Base-by-base conservation (phyloP, 164 flowering plant genomes). In the Macadamia tetraphylla region DNA sequence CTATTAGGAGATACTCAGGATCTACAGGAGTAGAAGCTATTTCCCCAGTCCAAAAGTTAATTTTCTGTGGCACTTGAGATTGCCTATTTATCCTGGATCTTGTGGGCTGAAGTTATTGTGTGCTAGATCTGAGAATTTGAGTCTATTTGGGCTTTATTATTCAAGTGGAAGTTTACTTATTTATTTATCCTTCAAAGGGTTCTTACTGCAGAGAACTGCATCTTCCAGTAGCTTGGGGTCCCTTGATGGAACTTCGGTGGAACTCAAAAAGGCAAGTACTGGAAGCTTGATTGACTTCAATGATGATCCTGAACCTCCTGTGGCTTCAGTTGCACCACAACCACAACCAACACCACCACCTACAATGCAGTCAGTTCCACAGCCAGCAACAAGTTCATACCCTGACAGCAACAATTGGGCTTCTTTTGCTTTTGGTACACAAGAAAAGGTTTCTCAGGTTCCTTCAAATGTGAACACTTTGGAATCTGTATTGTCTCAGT, bases 191-290 rank as follows among this genome's bases (percentile, higher is more conserved):
- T 43, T 23, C 9, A 11, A 11, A n/a, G 56, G 60, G 30, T 71
- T 72, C n/a, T 64, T 14, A 56, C 80, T 82, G 71, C 94, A 95
- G 98, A 87, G 93, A 81, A 84, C 84, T 72, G 87, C 83, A 62
- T 90, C 96, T 74, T 92, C 98, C 60, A 83, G 91, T 78, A 89
- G 91, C 82, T 71, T 95, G 79, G 90, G 82, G 68, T 89, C 93
- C 35, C 59, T 77, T 30, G 85, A 84, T 72, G 90, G 77, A 55
- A 85, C 79, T 66, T 80, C 80, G 42, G 76, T 72, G 57, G 93
- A 91, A 79, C 68, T 78, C 48, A 89, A 85, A 78, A 59, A 65
- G 65, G 90, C 81, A 72, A 79, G 63, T 72, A 72, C 87, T 9
- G 83, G 70, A 71, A 85, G 87, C 76, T 84, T 94, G 77, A 95